A percentile compares a stretch with the other conserved stretches of the same genome.
phyloP scores from a whole-genome alignment of 2,329 filamentous ascomycete species.

The Beauveria rudraprayagi region DNA sequence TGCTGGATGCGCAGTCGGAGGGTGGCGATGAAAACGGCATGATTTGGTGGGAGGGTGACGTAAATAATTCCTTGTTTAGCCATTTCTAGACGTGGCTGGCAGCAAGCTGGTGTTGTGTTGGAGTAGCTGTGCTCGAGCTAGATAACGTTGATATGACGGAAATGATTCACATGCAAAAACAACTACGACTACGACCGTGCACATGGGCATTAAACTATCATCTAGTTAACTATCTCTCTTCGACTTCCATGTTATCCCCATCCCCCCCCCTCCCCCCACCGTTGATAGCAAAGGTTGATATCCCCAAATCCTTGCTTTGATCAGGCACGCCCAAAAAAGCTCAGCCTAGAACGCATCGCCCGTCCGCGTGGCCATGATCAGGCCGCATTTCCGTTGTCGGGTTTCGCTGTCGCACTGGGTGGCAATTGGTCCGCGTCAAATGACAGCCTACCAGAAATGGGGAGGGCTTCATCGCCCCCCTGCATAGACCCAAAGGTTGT shows the following conservation, averaged over 20 bases:
- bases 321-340: neutral
- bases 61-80: constrained; percentile 32
- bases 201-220: too few relatives aligned
- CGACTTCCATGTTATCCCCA: too few relatives aligned
- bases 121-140: neutral
- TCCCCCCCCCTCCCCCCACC: neutral
- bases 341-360: neutral
- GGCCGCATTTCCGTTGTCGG: neutral
- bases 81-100: constrained; percentile 20
- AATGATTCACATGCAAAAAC: neutral
- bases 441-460: neutral
- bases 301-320: neutral
- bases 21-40: constrained; percentile 18
- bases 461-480: neutral
- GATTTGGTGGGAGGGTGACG: constrained; percentile 34
- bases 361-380: neutral
- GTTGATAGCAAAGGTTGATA: neutral
- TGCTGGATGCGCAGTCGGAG: constrained; percentile 21
- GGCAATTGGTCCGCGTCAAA: neutral
- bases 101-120: neutral
- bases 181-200: too few relatives aligned
- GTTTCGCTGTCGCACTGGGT: neutral
- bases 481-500: neutral
- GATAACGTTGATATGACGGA: neutral
- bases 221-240: too few relatives aligned